Evolutionary conservation across 352 stramenopile genomes (phyloP).

Genomic region (Phytophthora nicotianae): DNA sequence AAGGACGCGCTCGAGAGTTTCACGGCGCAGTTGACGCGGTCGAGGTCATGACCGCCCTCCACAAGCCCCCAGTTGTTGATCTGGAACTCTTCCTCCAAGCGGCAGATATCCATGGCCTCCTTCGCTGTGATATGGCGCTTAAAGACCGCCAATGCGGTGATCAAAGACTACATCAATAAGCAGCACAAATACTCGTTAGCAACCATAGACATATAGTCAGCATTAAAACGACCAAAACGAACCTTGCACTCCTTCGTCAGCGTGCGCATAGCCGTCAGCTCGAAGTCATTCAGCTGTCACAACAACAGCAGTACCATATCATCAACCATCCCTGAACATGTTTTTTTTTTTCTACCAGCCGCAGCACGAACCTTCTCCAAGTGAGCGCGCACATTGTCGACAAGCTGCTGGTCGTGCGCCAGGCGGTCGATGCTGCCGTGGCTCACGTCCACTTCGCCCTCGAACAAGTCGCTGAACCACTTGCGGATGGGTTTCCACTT

Average conservation of each 20-base stretch:
- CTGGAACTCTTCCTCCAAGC: constrained; percentile 90
- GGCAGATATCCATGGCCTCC: constrained; percentile 84
- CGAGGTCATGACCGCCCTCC: constrained; percentile 88
- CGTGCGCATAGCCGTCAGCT: constrained; percentile 74
- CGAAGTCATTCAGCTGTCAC: constrained; percentile 67
- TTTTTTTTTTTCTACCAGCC: not conserved
- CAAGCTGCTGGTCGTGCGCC: constrained; percentile 61
- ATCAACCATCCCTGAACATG: not conserved
- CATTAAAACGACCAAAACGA: constrained; percentile 1
- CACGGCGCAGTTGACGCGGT: constrained; percentile 86
- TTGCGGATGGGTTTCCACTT: constrained; percentile 86
- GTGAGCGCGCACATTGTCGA: constrained; percentile 64
- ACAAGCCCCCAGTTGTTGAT: constrained; percentile 89
- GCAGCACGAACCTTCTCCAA: constrained; percentile 55
- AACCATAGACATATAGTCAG: not conserved
- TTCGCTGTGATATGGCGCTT: constrained; percentile 87
- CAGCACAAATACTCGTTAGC: constrained; percentile 4
- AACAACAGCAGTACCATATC: constrained; percentile 5
- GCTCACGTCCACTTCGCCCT: constrained; percentile 82
- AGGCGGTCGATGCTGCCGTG: constrained; percentile 77
- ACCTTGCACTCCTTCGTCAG: constrained; percentile 90
- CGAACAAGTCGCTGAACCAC: constrained; percentile 79
- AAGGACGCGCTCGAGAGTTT: constrained; percentile 86
- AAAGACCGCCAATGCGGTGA: constrained; percentile 78
- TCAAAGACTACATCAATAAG: constrained; percentile 65